These are phyloP conservation scores for Coix lacrymajobi DNA, from an alignment of 176 grass and related monocot species.

Conservation along the genomic window DNA sequence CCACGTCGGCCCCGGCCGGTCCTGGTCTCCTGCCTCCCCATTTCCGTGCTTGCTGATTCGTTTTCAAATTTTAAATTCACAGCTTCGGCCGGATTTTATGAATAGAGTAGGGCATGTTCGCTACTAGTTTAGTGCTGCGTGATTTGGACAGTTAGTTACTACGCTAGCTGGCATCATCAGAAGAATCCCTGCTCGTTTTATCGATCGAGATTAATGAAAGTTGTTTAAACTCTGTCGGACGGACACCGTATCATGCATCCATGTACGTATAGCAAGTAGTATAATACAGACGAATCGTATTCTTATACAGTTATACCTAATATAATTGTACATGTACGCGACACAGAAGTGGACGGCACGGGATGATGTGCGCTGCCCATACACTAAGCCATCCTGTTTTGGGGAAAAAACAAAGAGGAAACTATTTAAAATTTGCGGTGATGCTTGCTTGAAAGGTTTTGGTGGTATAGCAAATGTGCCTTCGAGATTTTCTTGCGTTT, in stretches of 20 bases:
- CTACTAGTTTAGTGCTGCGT: neutral
- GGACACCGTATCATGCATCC: neutral
- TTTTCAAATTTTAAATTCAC: neutral
- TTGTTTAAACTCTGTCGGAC: constrained; percentile 17
- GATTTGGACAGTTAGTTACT: constrained; percentile 1
- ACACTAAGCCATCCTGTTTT: too few species aligned
- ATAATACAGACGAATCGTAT: neutral
- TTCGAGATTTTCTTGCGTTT: too few species aligned
- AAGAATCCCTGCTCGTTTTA: neutral
- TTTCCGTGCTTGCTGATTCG: neutral
- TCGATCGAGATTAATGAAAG: neutral
- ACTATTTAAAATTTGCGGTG: too few species aligned
- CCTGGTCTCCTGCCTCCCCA: neutral
- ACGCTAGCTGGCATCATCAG: neutral
- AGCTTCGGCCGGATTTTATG: neutral
- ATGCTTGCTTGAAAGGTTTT: too few species aligned
- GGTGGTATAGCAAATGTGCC: too few species aligned
- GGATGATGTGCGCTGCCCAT: neutral
- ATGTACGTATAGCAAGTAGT: neutral
- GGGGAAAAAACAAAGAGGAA: too few species aligned
- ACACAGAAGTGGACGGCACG: neutral
- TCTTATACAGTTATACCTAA: neutral
- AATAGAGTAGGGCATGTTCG: neutral
- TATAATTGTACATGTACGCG: neutral
- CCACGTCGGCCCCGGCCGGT: neutral